These are phyloP conservation scores for Aspergillus steynii DNA, from an alignment of 495 filamentous ascomycete genomes.

Conservation along the genomic window DNA sequence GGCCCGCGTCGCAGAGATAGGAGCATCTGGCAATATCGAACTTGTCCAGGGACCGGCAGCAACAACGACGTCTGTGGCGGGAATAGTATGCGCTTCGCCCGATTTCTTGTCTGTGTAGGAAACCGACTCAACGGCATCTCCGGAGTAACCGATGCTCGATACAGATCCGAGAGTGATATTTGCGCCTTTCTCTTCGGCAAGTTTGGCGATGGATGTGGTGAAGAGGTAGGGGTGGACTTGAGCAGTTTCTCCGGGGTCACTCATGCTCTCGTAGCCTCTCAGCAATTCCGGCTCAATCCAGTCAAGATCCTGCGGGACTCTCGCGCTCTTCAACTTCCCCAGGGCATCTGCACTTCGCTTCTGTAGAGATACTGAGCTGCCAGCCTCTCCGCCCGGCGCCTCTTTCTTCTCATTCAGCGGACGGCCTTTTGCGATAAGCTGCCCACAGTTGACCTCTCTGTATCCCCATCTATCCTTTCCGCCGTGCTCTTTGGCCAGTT, in stretches of 20 bases:
- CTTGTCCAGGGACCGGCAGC: constrained; percentile 91
- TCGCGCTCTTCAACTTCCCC: constrained; percentile 57
- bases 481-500: constrained; percentile 81
- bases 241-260: constrained; percentile 73
- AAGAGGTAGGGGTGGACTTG: constrained; percentile 95
- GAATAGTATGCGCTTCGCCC: constrained; percentile 56
- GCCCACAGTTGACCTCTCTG: constrained; percentile 73
- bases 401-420: constrained; percentile 38
- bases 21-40: constrained; percentile 68
- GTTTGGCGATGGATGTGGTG: constrained; percentile 79
- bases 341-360: constrained; percentile 69
- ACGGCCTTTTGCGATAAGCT: constrained; percentile 61
- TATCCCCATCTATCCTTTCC: constrained; percentile 89
- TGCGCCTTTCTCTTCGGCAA: constrained; percentile 75
- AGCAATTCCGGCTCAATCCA: constrained; percentile 76
- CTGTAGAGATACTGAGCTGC: constrained; percentile 58
- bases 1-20: constrained; percentile 78
- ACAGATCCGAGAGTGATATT: constrained; percentile 69
- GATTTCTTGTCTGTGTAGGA: constrained; percentile 72
- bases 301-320: constrained; percentile 77
- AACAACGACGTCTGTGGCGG: constrained; percentile 79
- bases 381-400: constrained; percentile 26
- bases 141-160: constrained; percentile 58
- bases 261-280: constrained; percentile 79
- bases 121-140: constrained; percentile 60